These are phyloP conservation scores for Psilocybe subaeruginosa DNA, from an alignment of 768 basidiomycete genomes.

Conservation along the genomic window DNA sequence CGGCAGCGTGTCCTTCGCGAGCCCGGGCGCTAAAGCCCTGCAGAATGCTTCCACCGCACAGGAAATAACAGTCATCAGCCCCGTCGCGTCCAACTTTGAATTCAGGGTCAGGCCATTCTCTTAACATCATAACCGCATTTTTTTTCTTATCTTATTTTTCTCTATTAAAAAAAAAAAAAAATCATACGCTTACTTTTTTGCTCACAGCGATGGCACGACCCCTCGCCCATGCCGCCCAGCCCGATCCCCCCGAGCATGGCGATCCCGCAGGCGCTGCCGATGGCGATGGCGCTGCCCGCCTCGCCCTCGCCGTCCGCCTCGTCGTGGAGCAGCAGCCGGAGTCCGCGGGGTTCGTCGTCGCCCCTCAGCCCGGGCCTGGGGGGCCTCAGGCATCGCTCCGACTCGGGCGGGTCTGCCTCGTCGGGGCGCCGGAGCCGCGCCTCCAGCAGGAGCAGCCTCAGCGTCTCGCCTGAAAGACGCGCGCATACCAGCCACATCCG, in stretches of 20 bases:
- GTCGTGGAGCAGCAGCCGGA: conserved; percentile 23
- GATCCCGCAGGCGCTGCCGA: conserved; percentile 13
- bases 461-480: conserved; percentile 8
- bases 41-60: conserved; percentile 85
- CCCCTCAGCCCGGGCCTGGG: conserved; percentile 10
- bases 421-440: background rate
- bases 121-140: background rate
- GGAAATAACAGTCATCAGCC: conserved; percentile 76
- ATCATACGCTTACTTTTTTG: no score
- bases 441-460: conserved; percentile 6
- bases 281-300: conserved; percentile 23
- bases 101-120: conserved; percentile 43
- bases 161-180: no score
- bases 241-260: conserved; percentile 37
- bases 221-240: conserved; percentile 62
- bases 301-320: conserved; percentile 33
- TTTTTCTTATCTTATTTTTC: no score
- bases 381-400: background rate
- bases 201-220: conserved; percentile 68
- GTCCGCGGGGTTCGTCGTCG: conserved; percentile 20
- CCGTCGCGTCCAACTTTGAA: conserved; percentile 54
- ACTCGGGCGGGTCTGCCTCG: conserved; percentile 5
- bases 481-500: background rate
- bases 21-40: conserved; percentile 72
- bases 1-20: conserved; percentile 79